These are phyloP conservation scores for Apiospora pterosperma DNA, from an alignment of 2,329 filamentous ascomycete genomes.

Conservation along the genomic window DNA sequence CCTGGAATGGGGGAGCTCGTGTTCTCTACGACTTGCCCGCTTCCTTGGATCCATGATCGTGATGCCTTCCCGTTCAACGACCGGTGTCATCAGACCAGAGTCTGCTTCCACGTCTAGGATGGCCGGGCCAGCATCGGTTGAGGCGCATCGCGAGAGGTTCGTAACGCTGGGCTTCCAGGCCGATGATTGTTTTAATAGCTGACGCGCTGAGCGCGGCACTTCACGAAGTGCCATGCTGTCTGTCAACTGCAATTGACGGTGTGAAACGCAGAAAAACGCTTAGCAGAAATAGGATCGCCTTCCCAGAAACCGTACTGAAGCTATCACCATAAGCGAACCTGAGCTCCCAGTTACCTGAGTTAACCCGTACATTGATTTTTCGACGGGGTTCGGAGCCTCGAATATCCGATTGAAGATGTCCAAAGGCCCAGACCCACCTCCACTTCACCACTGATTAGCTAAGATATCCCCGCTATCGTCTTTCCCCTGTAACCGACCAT, in stretches of 20 bases:
- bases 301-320: not conserved
- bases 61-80: conserved; percentile 30
- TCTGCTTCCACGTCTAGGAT: conserved; percentile 48
- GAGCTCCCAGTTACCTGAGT: not conserved
- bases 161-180: conserved; percentile 17
- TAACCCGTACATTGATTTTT: conserved; percentile 3
- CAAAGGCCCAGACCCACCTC: not conserved
- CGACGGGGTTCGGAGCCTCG: conserved; percentile 1
- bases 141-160: conserved; percentile 38
- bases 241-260: not conserved
- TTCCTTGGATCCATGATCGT: conserved; percentile 47
- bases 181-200: conserved; percentile 19
- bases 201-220: conserved; percentile 22
- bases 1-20: conserved; percentile 22
- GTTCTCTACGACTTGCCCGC: conserved; percentile 27
- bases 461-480: not conserved
- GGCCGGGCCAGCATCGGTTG: conserved; percentile 32
- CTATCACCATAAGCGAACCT: conserved; percentile 2
- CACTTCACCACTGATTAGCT: not conserved
- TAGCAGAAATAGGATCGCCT: not conserved
- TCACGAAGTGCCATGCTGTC: conserved; percentile 18
- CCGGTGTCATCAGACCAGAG: conserved; percentile 44
- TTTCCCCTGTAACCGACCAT: not conserved
- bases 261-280: not conserved
- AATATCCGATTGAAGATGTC: not conserved